These are phyloP conservation scores for Mucor sp. DNA, from an alignment of 371 early-diverging fungal species.

Conservation along the genomic window DNA sequence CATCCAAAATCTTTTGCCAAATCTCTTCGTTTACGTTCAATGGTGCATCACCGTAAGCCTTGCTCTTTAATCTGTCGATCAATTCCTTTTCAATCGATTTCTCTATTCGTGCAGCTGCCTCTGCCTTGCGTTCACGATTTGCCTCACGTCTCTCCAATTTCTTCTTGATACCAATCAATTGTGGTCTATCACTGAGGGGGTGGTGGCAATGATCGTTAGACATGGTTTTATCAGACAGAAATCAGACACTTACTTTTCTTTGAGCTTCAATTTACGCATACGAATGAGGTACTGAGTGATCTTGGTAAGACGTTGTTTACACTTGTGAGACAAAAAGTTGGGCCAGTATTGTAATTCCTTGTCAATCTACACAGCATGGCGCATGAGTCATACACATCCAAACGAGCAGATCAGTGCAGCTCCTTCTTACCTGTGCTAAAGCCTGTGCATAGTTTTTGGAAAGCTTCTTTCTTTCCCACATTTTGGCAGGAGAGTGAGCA, in stretches of 20 bases:
- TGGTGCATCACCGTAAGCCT: slow-evolving; percentile 92
- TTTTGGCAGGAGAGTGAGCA: slow-evolving; percentile 91
- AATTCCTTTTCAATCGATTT: slow-evolving; percentile 98
- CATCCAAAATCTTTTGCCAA: slow-evolving; percentile 78
- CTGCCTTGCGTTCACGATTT: slow-evolving; percentile 91
- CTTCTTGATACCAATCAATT: slow-evolving; percentile 89
- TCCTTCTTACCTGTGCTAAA: slow-evolving; percentile 67
- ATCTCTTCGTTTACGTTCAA: slow-evolving; percentile 89
- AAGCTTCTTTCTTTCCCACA: slow-evolving; percentile 96
- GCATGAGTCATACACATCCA: neutral
- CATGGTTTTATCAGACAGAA: neutral
- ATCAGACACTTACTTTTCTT: slow-evolving; percentile 64
- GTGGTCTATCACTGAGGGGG: slow-evolving; percentile 56
- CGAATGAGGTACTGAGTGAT: slow-evolving; percentile 96
- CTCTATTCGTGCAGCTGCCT: slow-evolving; percentile 94
- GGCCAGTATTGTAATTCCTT: slow-evolving; percentile 95
- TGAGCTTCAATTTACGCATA: slow-evolving; percentile 90
- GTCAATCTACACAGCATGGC: slow-evolving; percentile 72
- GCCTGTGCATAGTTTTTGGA: slow-evolving; percentile 94
- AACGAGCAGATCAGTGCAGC: neutral
- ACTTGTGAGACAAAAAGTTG: slow-evolving; percentile 90
- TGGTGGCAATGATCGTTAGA: neutral
- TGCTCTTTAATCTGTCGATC: slow-evolving; percentile 91
- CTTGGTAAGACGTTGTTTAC: slow-evolving; percentile 98
- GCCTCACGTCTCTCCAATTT: slow-evolving; percentile 94